Percentiles rank a stretch among this genome's conserved stretches.
phyloP scores from a whole-genome alignment of 345 rosid species.

The Theobroma cacao region DNA sequence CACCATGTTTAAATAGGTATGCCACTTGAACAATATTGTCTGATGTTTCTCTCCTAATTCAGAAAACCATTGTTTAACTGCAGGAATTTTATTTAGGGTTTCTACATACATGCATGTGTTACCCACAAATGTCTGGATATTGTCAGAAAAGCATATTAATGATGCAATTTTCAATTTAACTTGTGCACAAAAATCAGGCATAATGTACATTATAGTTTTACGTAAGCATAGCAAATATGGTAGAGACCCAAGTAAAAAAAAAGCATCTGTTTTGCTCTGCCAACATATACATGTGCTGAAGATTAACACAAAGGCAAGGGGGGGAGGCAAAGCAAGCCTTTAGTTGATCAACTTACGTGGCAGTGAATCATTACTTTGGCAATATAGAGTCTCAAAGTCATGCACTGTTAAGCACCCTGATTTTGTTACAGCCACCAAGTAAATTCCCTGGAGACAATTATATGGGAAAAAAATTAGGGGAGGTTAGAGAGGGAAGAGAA shows the following conservation, averaged over 20 bases:
- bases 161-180: background rate
- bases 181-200: background rate
- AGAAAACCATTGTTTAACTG: slow-evolving; percentile 1
- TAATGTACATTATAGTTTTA: background rate
- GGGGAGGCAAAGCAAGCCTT: background rate
- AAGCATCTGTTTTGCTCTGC: too few relatives aligned
- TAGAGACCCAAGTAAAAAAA: background rate
- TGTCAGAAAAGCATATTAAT: background rate
- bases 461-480: background rate
- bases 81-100: background rate
- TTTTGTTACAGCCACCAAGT: slow-evolving; percentile 72
- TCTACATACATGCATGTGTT: background rate
- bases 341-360: slow-evolving; percentile 36
- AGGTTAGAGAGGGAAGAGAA: background rate
- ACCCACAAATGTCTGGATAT: background rate
- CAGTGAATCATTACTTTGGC: slow-evolving; percentile 37
- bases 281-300: background rate
- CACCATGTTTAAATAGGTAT: background rate
- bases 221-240: background rate
- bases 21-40: background rate
- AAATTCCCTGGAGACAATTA: slow-evolving; percentile 63
- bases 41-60: background rate
- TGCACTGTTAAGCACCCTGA: slow-evolving; percentile 83
- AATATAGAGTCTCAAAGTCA: slow-evolving; percentile 80
- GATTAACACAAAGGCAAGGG: background rate